Percentiles rank a stretch among this genome's conserved stretches.
Conservation (phyloP, 2,329 filamentous ascomycete genomes). For the Diaporthe capsici region DNA sequence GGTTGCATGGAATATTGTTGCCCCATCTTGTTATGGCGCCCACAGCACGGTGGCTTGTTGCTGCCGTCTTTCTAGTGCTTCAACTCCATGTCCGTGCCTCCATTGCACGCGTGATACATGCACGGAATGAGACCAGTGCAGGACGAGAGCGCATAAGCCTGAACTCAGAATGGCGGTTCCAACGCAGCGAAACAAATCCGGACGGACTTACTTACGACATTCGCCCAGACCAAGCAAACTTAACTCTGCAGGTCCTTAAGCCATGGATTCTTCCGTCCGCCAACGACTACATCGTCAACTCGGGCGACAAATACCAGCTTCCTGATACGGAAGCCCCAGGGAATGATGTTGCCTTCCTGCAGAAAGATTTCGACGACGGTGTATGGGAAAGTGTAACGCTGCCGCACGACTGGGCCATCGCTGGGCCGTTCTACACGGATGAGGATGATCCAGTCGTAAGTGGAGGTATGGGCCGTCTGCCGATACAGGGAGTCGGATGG, state of each 20-base stretch:
- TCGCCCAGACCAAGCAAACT: slow-evolving; percentile 34
- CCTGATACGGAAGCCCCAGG: slow-evolving; percentile 30
- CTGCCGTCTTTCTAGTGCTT: not conserved
- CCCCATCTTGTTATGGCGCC: not conserved
- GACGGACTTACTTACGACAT: slow-evolving; percentile 38
- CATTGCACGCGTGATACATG: not conserved
- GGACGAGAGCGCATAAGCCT: slow-evolving; percentile 32
- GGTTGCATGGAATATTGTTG: not conserved
- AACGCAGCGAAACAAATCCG: slow-evolving; percentile 32
- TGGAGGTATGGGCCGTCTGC: slow-evolving; percentile 60
- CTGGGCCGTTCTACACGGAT: slow-evolving; percentile 58
- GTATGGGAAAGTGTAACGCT: slow-evolving; percentile 58
- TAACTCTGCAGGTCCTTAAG: slow-evolving; percentile 28
- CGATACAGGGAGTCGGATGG: slow-evolving; percentile 67
- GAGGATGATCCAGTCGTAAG: slow-evolving; percentile 50
- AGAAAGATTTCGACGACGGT: slow-evolving; percentile 51
- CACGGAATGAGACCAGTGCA: not conserved
- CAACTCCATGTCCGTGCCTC: not conserved
- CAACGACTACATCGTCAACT: slow-evolving; percentile 31
- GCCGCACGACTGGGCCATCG: slow-evolving; percentile 66
- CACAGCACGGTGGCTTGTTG: not conserved
- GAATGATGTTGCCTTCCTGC: slow-evolving; percentile 30
- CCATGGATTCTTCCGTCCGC: slow-evolving; percentile 38
- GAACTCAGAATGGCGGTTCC: slow-evolving; percentile 28
- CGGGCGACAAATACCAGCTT: not conserved